Conservation (phyloP, 768 basidiomycete species). For the Peribolospora kevripleyi region DNA sequence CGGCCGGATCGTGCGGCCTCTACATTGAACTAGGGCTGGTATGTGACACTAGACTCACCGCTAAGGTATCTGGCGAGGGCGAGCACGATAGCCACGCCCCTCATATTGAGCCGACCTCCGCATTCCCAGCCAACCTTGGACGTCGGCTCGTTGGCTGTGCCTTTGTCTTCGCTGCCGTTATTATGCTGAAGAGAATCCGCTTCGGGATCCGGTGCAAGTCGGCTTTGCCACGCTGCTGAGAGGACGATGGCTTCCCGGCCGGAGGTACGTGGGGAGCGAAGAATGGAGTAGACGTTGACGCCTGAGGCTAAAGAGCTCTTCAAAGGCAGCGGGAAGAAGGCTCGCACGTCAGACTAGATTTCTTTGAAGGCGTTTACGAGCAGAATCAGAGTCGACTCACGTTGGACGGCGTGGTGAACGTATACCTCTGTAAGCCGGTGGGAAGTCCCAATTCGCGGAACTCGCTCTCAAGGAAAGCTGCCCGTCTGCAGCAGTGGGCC, state of each 20-base stretch:
- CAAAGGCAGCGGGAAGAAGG: too few species aligned
- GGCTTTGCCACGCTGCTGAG: conserved; percentile 69
- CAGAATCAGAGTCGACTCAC: conserved; percentile 22
- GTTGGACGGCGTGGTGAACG: conserved; percentile 28
- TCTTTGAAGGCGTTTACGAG: neutral
- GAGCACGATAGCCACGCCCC: conserved; percentile 66
- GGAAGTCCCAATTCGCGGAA: conserved; percentile 53
- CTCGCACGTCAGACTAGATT: neutral
- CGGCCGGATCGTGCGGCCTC: neutral
- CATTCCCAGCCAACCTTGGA: neutral
- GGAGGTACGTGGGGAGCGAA: conserved; percentile 68
- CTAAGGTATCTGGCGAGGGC: conserved; percentile 62
- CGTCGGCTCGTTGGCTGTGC: neutral
- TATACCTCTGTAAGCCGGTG: conserved; percentile 43
- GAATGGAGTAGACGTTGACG: conserved; percentile 56
- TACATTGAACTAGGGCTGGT: too few species aligned
- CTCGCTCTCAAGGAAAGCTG: conserved; percentile 34
- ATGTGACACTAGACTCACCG: conserved; percentile 26
- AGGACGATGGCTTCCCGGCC: conserved; percentile 80
- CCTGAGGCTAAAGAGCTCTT: conserved; percentile 20
- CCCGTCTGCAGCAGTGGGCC: conserved; percentile 29
- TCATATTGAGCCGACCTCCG: conserved; percentile 33
- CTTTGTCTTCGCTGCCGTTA: conserved; percentile 1
- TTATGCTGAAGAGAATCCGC: conserved; percentile 21
- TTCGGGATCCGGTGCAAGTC: conserved; percentile 28